Evolutionary conservation across 2,329 filamentous ascomycete genomes (phyloP), one percentile per base, ranked within the genome.

Genomic region (Whalleya microplaca): DNA sequence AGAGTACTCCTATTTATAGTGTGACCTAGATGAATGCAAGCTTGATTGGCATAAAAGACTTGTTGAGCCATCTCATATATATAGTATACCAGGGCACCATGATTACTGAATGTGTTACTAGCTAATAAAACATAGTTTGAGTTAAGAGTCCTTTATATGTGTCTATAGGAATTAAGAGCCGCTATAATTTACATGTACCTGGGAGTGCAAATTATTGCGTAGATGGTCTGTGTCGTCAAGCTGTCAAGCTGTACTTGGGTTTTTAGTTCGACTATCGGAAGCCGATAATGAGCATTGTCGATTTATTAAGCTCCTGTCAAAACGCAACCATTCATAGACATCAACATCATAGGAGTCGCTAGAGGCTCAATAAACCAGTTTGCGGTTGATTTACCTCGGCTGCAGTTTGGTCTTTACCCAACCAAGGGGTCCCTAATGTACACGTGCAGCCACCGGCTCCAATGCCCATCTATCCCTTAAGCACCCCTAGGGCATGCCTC

Each of bases 341-440:
- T 37, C 32, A 23, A 54, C 21, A 41, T 27, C 29, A 45, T 57
- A 45, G 41, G 37, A 49, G 41, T 52, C 23, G 50, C 41, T 19
- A 47, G 41, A 29, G 52, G 48, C 50, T 49, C 48, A 19, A 51
- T 54, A 56, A 48, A 45, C 55, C 41, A 19, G 47, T 45, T 45
- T 46, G 48, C 53, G 46, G 55, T 56, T 60, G 51, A 55, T 57
- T n/a, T 53, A 55, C 49, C 32, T 54, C 60, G 62, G 58, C 61
- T 53, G 50, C 55, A 45, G 49, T 64, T 45, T 56, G 56, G 60
- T 54, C 53, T 53, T 60, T 51, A 27, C 44, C 54, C 53, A 57
- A 48, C 48, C 48, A 32, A 54, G 51, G 55, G 62, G 59, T 59
- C 56, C 65, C 63, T 77, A 73, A 67, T 72, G 66, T 77, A 77